A percentile compares a stretch with the other conserved stretches of the same genome.
Conservation (phyloP, 495 filamentous ascomycete genomes). For the Bombardia bombarda region DNA sequence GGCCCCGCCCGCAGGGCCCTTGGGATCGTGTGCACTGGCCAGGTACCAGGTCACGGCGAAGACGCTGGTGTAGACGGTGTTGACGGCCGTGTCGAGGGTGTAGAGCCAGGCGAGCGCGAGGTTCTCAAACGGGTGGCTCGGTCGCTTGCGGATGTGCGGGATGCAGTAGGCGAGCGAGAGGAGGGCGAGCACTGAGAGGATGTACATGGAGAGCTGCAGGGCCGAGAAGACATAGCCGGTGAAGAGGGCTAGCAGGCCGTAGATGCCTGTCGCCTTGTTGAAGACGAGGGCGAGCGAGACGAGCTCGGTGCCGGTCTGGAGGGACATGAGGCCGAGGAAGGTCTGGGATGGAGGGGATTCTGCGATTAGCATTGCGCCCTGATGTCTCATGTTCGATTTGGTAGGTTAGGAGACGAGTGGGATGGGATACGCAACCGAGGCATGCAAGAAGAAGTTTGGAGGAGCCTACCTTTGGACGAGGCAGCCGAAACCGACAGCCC, state of each 20-base stretch:
- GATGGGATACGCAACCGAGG: background rate
- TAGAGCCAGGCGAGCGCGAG: constrained; percentile 70
- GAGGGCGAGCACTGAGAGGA: constrained; percentile 69
- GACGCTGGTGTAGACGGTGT: constrained; percentile 65
- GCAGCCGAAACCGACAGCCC: constrained; percentile 20
- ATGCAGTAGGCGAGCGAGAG: constrained; percentile 52
- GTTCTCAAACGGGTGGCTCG: constrained; percentile 59
- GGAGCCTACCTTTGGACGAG: constrained; percentile 27
- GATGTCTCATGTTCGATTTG: background rate
- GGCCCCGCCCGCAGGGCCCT: constrained; percentile 5
- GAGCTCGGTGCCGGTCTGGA: constrained; percentile 76
- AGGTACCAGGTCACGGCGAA: constrained; percentile 83
- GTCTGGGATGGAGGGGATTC: constrained; percentile 48
- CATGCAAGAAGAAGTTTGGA: too few species aligned
- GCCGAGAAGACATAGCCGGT: constrained; percentile 57
- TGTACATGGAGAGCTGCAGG: constrained; percentile 71
- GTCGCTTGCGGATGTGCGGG: constrained; percentile 62
- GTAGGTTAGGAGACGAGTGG: background rate
- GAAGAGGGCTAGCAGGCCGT: constrained; percentile 77
- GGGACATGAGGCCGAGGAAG: constrained; percentile 76
- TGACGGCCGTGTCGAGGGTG: constrained; percentile 68
- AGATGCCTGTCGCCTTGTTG: constrained; percentile 83
- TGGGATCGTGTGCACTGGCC: constrained; percentile 41
- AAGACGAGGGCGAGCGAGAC: constrained; percentile 70
- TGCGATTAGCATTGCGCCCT: too few species aligned